Conservation (phyloP, 371 early-diverging fungal species). For the Dichotomocladium elegans region DNA sequence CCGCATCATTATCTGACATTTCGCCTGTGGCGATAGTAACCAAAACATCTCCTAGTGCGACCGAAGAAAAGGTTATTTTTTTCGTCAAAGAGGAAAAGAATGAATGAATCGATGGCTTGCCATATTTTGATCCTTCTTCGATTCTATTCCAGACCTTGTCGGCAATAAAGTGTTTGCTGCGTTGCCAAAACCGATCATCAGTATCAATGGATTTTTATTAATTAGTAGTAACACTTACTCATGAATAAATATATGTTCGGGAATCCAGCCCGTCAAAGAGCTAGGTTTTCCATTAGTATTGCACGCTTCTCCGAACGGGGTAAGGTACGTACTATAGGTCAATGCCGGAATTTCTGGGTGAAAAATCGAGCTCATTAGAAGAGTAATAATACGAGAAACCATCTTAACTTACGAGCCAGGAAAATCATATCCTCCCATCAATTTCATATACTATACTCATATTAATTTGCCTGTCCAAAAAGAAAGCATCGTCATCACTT, state of each 20-base stretch:
- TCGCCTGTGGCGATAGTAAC: constrained; percentile 69
- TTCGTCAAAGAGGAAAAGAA: not conserved
- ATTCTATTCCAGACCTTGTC: constrained; percentile 78
- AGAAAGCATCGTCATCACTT: not conserved
- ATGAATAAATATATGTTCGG: constrained; percentile 84
- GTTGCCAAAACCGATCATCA: not conserved
- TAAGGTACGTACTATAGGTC: constrained; percentile 68
- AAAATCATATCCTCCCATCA: constrained; percentile 93
- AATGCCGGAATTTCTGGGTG: constrained; percentile 75
- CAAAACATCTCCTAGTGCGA: constrained; percentile 48
- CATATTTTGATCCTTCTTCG: constrained; percentile 63
- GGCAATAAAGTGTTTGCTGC: constrained; percentile 50
- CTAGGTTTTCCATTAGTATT: constrained; percentile 13
- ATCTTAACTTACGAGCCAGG: constrained; percentile 75
- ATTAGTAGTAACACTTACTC: constrained; percentile 40
- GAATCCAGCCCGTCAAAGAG: constrained; percentile 90
- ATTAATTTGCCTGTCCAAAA: no score
- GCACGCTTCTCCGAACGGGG: not conserved
- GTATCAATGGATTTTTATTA: not conserved
- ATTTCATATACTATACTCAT: constrained; percentile 82
- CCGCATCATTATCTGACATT: constrained; percentile 69
- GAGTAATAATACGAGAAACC: not conserved
- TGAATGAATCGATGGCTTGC: constrained; percentile 29
- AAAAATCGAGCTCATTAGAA: constrained; percentile 1
- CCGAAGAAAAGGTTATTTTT: not conserved